Base-by-base conservation (phyloP, 148 eudicot species). In the Camellia lanceoleosa region DNA sequence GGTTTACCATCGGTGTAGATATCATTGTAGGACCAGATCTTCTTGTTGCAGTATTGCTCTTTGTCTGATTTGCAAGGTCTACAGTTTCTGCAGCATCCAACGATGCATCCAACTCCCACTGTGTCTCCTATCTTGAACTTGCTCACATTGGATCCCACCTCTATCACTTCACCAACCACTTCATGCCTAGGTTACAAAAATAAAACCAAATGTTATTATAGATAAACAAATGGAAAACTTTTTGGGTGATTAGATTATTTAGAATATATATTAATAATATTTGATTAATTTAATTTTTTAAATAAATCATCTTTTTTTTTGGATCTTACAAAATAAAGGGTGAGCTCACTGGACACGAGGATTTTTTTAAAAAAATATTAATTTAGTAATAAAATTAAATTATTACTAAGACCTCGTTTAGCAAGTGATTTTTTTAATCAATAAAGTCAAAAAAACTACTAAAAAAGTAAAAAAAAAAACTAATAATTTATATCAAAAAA, bases 1-100 rank as follows among this genome's bases (percentile, higher is more conserved):
- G 98, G 97, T 44, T 80, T 87, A 68, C 99, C 99, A 78, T 96
- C 98, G 66, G 92, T 84, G 79, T 96, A 92, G 54, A 93, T 92
- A 78, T 96, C 99, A 75, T 96, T 96, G 79, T 94, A 96, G 13
- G 92, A 69, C 99, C 99, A 96, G 6, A 94, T 94, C 86, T 87
- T 94, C 89, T 92, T 94, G 82, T 86, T 91, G 82, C 98, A 94
- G 56, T 94, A 94, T 43, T 94, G 98, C 83, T 92, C 98, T 11
- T 87, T 86, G 6, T 94, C 95, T 0, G 91, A 43, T 49, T 87
- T 77, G 87, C 98, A 94, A 0, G 92, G 92, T 47, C 86, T 81
- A 76, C 98, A 94, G n/a, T 30, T 88, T 43, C 85, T 59, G 81
- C 98, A 94, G 70, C 91, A 89, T 78, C 97, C 97, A 13, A 94